phyloP scores from a whole-genome alignment of 2,329 filamentous ascomycete species.

The Alternaria brassicicola region DNA sequence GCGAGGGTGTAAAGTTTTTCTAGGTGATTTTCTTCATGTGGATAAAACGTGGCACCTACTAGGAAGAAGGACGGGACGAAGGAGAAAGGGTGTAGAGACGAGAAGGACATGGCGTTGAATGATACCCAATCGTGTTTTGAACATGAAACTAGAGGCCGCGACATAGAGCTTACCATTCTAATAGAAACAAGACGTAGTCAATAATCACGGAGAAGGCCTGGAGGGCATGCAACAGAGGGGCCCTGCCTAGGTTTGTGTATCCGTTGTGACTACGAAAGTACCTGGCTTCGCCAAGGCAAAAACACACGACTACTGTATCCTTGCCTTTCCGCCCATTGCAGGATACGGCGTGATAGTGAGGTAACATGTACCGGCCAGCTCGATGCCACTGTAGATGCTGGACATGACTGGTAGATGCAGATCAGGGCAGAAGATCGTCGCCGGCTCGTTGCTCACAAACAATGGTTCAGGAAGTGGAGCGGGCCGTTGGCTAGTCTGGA shows the following conservation, averaged over 20 bases:
- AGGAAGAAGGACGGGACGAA: not conserved
- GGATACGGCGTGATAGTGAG: not conserved
- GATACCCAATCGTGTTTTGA: not conserved
- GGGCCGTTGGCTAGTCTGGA: constrained; percentile 13
- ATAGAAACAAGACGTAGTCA: not conserved
- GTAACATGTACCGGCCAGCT: not conserved
- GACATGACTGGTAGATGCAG: not conserved
- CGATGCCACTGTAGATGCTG: not conserved
- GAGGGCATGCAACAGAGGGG: too few species aligned
- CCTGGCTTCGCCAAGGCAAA: not conserved
- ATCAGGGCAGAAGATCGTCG: constrained; percentile 7
- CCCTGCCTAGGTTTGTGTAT: too few species aligned
- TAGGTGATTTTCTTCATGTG: not conserved
- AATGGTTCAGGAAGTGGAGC: constrained; percentile 6
- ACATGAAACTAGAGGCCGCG: not conserved
- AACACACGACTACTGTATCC: not conserved
- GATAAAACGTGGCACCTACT: not conserved
- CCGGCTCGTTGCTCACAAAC: not conserved
- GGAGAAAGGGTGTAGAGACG: not conserved
- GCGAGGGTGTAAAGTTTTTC: constrained; percentile 95
- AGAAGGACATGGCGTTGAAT: not conserved
- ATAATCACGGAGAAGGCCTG: too few species aligned
- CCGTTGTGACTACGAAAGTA: too few species aligned
- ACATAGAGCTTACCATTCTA: not conserved
- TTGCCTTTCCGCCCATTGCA: not conserved